Percentiles rank a stretch among this genome's conserved stretches.
Evolutionary conservation across 2,329 filamentous ascomycete species (phyloP).

Genomic region (Microcyclospora pomicola): DNA sequence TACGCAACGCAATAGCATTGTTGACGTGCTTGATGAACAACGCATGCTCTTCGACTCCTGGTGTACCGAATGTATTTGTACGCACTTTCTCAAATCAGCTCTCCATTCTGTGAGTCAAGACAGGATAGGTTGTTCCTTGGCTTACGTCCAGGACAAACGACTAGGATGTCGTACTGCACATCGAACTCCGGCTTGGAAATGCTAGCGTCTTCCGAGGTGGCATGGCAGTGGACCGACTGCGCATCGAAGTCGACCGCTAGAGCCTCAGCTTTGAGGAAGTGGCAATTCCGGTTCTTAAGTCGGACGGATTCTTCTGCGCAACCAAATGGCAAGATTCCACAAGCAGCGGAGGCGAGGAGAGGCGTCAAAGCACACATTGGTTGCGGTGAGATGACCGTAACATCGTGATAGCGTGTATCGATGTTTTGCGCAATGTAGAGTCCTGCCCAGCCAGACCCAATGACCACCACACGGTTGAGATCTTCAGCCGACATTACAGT

Average conservation of each 20-base stretch:
- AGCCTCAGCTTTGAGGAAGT: constrained; percentile 9
- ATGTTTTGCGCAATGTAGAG: no score
- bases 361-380: constrained; percentile 33
- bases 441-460: no score
- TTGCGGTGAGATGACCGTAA: constrained; percentile 29
- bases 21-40: constrained; percentile 56
- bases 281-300: constrained; percentile 4
- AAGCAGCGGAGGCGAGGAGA: constrained; percentile 32
- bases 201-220: no score
- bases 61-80: constrained; percentile 28
- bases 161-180: constrained; percentile 28
- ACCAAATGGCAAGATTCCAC: constrained; percentile 32
- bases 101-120: no score
- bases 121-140: no score
- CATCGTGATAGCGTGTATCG: constrained; percentile 12
- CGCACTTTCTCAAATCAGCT: no score
- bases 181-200: constrained; percentile 16
- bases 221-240: constrained; percentile 4
- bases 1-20: constrained; percentile 23
- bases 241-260: constrained; percentile 25
- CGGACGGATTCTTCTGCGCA: constrained; percentile 33
- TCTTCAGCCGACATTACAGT: no score
- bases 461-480: no score
- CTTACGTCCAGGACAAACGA: constrained; percentile 30
- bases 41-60: constrained; percentile 53